Evolutionary conservation across 2,329 filamentous ascomycete species (phyloP), one percentile per base, ranked within the genome.

Genomic region (Ophiostoma ips): DNA sequence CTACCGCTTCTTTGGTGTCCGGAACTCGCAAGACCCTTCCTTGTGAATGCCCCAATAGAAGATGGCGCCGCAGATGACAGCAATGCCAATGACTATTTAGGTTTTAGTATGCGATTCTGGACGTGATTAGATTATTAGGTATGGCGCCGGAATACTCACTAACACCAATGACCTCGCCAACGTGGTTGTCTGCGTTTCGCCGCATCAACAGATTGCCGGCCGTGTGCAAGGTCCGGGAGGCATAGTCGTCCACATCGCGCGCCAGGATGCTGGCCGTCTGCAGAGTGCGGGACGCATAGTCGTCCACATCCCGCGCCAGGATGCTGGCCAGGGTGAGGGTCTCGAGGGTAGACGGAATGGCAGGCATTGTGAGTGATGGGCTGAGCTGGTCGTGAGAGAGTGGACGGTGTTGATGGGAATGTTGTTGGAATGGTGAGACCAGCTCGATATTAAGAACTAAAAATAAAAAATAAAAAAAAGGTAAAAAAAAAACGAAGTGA

Each of bases 31-130:
- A 1, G 51, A 50, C 21, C 51, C 51, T 6, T 40, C 15, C 21
- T 48, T 52, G 2, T 24, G 46, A 31, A 52, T 47, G 44, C 51
- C 51, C 51, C 51, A 52, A 18, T 50, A 52, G 21, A 52, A n/a
- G 21, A 52, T 30, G 7, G 41, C 18, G 18, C 51, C 37, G 43
- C 48, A 45, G 9, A 38, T 50, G 15, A 52, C 18, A 18, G 28
- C 11, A 28, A 52, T 46, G 35, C 38, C 8, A 18, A 40, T 43
- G 18, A 35, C 47, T 41, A 5, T 12, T 2, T 16, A 13, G 35
- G n/a, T n/a, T n/a, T 48, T 48, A 31, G 46, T 19, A 18, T 24
- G 12, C 15, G 9, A n/a, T 13, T 9, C 9, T 6, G 11, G 24
- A 33, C n/a, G n/a, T n/a, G n/a, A n/a, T n/a, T n/a, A n/a, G n/a